Evolutionary conservation across 73 alveolate genomes (phyloP), one percentile per base, ranked within the genome.

Genomic region (Paramecium pentaurelia): DNA sequence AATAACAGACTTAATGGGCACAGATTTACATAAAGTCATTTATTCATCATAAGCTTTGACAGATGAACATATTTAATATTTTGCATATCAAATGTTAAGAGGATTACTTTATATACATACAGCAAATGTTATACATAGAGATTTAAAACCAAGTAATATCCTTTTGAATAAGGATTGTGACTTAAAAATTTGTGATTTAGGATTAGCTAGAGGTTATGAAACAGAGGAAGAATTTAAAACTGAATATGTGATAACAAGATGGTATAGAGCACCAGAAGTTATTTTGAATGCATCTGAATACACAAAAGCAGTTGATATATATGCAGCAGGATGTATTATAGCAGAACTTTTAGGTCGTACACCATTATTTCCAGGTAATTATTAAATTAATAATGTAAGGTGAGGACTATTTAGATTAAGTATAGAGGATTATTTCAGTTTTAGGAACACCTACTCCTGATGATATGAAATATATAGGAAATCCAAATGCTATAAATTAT

Each of bases 271-370:
- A 25, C 95, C 95, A 34, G 95, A 92, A 88, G 94, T 92, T 20
- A 86, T 92, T 37, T 85, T 96, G 8, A 96, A 96, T 88, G 97
- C 99, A 28, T 92, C 97, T 54, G 97, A 96, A 71, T 96, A 96
- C 58, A 87, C 96, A 18, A 88, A 93, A 51, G 96, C 97, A 7
- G 92, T 96, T n/a, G 99, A 96, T 68, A 95, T 96, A 7, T 96
- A 97, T 97, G 95, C 98, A 4, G 92, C 95, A 44, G 99, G 99
- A 25, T 96, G 99, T 71, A 93, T 96, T 20, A 93, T 95, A 58
- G 97, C 99, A n/a, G 99, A 96, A 92, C 92, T 96, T 10, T 89
- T 96, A 20, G 99, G 98, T 16, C 94, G 99, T 60, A 96, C 97
- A 4, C 99, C 99, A 11, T 92, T 97, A 16, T 96, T 97, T 92